A percentile compares a stretch with the other conserved stretches of the same genome.
phyloP scores from a whole-genome alignment of 2,329 filamentous ascomycete genomes.

The Colletotrichum sansevieriae region DNA sequence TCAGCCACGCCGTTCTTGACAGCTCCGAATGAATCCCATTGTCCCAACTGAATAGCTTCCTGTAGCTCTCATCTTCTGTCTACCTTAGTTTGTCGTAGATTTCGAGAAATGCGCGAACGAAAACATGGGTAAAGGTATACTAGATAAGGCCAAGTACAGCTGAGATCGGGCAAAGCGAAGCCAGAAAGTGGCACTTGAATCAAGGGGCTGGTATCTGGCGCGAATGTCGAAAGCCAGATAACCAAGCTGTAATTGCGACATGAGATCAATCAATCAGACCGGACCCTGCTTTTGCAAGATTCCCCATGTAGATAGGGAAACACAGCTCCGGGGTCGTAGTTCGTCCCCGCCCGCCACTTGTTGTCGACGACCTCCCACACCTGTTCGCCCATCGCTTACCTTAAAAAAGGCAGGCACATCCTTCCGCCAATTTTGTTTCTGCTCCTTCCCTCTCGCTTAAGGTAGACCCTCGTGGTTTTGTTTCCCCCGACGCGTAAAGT shows the following conservation, averaged over 20 bases:
- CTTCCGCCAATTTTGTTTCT: neutral
- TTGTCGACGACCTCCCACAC: constrained; percentile 1
- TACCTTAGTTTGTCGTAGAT: neutral
- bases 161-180: neutral
- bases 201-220: neutral
- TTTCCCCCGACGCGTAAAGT: constrained; percentile 1
- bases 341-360: neutral
- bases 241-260: too few species aligned
- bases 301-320: neutral
- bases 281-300: too few species aligned
- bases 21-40: too few species aligned
- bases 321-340: neutral
- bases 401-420: constrained; percentile 20
- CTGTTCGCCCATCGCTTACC: neutral
- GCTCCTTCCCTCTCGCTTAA: neutral
- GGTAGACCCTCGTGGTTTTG: neutral
- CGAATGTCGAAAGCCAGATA: neutral
- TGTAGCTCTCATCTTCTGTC: neutral
- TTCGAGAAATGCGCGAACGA: neutral
- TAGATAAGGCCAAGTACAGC: neutral
- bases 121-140: neutral
- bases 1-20: neutral
- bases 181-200: too few species aligned
- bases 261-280: too few species aligned
- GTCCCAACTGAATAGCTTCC: neutral